These are phyloP conservation scores for Microstegium vimineum DNA, from an alignment of 176 grass and related monocot genomes.

Conservation along the genomic window DNA sequence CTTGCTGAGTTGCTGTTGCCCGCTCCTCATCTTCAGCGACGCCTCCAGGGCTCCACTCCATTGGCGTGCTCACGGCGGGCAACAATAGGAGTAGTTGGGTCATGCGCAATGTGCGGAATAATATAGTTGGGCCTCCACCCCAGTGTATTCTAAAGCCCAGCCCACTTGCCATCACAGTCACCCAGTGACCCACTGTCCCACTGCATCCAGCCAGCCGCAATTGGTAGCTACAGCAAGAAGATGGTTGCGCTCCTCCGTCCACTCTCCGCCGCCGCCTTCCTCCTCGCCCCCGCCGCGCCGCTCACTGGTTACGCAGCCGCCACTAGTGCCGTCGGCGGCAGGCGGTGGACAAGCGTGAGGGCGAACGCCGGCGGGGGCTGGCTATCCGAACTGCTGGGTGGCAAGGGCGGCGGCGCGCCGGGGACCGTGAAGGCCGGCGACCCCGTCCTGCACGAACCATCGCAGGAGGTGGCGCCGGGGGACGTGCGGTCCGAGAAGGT, in stretches of 20 bases:
- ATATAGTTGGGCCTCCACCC: background rate
- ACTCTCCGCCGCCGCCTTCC: background rate
- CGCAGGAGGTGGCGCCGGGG: slow-evolving; percentile 34
- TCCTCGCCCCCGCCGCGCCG: background rate
- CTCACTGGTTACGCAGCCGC: background rate
- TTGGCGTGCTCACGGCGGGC: background rate
- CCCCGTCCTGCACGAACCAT: slow-evolving; percentile 82
- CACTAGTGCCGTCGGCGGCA: background rate
- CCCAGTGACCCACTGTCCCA: no score
- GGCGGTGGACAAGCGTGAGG: slow-evolving; percentile 28
- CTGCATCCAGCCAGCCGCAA: background rate
- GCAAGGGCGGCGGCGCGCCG: slow-evolving; percentile 34
- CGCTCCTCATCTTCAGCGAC: no score
- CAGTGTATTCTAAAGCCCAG: background rate
- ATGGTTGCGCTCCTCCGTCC: slow-evolving; percentile 41
- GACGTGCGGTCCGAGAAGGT: slow-evolving; percentile 72
- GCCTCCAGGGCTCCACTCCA: no score
- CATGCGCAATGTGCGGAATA: background rate
- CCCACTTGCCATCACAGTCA: background rate
- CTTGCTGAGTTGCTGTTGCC: no score
- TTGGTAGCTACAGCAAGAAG: background rate
- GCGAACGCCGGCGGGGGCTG: slow-evolving; percentile 35
- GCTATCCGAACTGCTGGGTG: slow-evolving; percentile 45
- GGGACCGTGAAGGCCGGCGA: slow-evolving; percentile 84
- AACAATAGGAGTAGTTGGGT: background rate